A percentile compares a stretch with the other conserved stretches of the same genome.
These are phyloP conservation scores for Iris pallida DNA, from an alignment of 116 monocot species.

Conservation along the genomic window DNA sequence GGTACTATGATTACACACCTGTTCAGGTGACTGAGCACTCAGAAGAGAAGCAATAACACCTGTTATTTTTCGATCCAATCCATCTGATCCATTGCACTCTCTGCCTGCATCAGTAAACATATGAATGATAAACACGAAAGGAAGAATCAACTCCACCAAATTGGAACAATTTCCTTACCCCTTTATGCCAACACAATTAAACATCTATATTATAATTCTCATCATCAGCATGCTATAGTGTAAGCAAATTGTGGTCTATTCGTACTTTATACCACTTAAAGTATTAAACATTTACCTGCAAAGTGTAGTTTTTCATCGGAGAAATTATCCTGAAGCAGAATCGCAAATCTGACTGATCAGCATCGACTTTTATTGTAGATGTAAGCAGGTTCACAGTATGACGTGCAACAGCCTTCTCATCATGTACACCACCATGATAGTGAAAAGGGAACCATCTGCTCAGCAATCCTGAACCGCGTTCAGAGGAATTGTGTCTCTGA, in stretches of 20 bases:
- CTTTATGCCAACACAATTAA: too few species aligned
- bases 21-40: constrained; percentile 93
- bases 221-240: too few species aligned
- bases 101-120: constrained; percentile 59
- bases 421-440: constrained; percentile 94
- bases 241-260: too few species aligned
- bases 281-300: constrained; percentile 65
- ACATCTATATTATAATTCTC: too few species aligned
- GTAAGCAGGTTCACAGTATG: constrained; percentile 98
- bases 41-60: constrained; percentile 97
- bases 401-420: constrained; percentile 93
- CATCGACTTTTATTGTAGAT: constrained; percentile 96
- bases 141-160: too few species aligned
- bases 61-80: constrained; percentile 99
- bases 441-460: constrained; percentile 97
- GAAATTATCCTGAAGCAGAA: constrained; percentile 99
- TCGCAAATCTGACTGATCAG: constrained; percentile 95
- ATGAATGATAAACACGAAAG: neutral
- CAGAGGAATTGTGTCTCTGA: constrained; percentile 66
- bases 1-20: constrained; percentile 33
- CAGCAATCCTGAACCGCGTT: constrained; percentile 79
- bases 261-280: too few species aligned
- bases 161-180: too few species aligned
- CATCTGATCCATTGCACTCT: constrained; percentile 98
- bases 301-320: constrained; percentile 90